These are phyloP conservation scores for Imleria badia DNA, from an alignment of 768 basidiomycete genomes.

Conservation along the genomic window DNA sequence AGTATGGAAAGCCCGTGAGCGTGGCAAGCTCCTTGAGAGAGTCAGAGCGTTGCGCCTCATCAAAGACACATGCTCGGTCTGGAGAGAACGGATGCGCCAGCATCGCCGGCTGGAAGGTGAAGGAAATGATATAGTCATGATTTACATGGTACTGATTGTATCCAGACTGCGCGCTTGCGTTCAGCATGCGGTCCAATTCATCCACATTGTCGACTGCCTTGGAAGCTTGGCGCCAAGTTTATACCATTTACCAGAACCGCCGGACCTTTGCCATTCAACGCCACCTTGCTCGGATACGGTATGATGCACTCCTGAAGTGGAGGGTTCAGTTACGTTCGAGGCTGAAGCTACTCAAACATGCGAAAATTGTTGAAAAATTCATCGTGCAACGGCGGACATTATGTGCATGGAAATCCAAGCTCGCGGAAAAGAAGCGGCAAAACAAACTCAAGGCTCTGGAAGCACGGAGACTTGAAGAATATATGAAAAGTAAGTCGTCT, in stretches of 20 bases:
- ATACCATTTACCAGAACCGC: conserved; percentile 46
- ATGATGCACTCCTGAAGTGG: conserved; percentile 56
- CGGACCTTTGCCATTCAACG: conserved; percentile 46
- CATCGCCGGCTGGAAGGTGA: conserved; percentile 48
- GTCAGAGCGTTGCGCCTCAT: conserved; percentile 47
- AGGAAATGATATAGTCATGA: conserved; percentile 3
- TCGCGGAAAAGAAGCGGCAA: conserved; percentile 45
- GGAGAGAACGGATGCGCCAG: conserved; percentile 46
- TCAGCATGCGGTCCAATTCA: conserved; percentile 46
- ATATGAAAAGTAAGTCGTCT: conserved; percentile 35
- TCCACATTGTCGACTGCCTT: conserved; percentile 37
- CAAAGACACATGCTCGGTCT: conserved; percentile 47
- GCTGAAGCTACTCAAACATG: conserved; percentile 51
- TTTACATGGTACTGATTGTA: conserved; percentile 10
- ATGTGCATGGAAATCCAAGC: conserved; percentile 46
- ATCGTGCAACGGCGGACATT: conserved; percentile 50
- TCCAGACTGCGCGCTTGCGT: conserved; percentile 51
- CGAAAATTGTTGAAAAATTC: conserved; percentile 51
- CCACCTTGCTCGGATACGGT: conserved; percentile 33
- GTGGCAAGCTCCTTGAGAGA: conserved; percentile 55
- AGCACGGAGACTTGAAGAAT: conserved; percentile 30
- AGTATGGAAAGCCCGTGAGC: conserved; percentile 70
- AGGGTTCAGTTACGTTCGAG: conserved; percentile 50
- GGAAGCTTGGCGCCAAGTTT: conserved; percentile 45
- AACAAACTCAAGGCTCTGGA: conserved; percentile 46